phyloP scores from a whole-genome alignment of 1,284 basidiomycete species.

The Meripilus lineatus region DNA sequence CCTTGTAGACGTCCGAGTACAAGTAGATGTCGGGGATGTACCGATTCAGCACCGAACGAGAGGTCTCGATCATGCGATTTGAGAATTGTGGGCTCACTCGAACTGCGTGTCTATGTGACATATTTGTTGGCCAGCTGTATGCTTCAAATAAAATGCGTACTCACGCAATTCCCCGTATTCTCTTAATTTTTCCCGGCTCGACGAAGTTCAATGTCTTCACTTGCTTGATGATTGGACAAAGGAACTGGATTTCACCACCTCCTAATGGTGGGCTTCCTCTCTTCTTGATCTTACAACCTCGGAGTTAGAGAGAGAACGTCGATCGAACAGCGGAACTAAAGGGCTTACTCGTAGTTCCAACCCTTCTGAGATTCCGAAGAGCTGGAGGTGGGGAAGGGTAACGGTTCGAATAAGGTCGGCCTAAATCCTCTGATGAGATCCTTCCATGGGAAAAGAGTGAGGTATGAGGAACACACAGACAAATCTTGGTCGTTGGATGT shows the following conservation, averaged over 20 bases:
- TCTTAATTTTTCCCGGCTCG: constrained; percentile 85
- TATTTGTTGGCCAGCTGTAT: not conserved
- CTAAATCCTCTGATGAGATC: constrained; percentile 36
- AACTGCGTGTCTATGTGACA: constrained; percentile 71
- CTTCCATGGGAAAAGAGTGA: constrained; percentile 9
- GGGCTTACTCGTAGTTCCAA: constrained; percentile 72
- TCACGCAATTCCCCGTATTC: constrained; percentile 93
- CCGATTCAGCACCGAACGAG: constrained; percentile 88
- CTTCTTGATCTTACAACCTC: constrained; percentile 72
- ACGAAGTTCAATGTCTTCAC: constrained; percentile 91
- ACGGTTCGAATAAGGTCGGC: constrained; percentile 91
- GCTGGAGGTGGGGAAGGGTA: constrained; percentile 85
- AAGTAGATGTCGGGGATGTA: constrained; percentile 98
- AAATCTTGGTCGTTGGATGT: constrained; percentile 89
- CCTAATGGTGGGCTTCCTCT: constrained; percentile 89
- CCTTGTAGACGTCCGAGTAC: constrained; percentile 98
- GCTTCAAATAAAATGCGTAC: too few species aligned
- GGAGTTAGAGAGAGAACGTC: not conserved
- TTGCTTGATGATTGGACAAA: constrained; percentile 89
- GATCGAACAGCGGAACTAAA: not conserved
- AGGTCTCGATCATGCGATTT: constrained; percentile 94
- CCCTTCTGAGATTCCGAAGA: constrained; percentile 86
- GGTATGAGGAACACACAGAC: constrained; percentile 50
- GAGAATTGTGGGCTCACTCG: constrained; percentile 97
- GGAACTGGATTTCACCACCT: constrained; percentile 90